These are phyloP conservation scores for Neurospora discreta DNA, from an alignment of 495 filamentous ascomycete genomes.

Conservation along the genomic window DNA sequence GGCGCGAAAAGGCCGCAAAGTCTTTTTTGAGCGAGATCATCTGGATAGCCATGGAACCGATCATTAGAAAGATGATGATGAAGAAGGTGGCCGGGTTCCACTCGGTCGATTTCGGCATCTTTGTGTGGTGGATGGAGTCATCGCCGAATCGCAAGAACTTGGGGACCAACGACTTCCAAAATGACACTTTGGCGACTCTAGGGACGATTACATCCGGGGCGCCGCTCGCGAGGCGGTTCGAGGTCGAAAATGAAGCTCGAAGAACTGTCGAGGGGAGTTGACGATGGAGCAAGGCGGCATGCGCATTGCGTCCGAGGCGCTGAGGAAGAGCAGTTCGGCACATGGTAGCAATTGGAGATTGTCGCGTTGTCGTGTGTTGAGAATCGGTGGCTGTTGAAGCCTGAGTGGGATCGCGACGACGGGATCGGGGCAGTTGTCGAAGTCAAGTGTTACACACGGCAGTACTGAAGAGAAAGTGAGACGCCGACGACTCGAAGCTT, in stretches of 20 bases:
- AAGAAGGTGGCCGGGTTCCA: constrained; percentile 94
- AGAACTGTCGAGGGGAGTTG: background rate
- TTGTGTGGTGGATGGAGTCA: constrained; percentile 1
- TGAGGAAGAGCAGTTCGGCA: background rate
- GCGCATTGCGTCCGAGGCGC: background rate
- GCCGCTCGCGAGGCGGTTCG: background rate
- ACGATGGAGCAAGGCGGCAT: background rate
- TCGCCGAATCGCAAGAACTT: constrained; percentile 28
- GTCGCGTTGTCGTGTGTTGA: background rate
- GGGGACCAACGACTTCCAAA: constrained; percentile 61
- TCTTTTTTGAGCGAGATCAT: constrained; percentile 73
- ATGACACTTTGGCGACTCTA: constrained; percentile 49
- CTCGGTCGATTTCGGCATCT: constrained; percentile 44
- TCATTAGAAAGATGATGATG: constrained; percentile 81
- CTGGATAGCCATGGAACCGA: constrained; percentile 89
- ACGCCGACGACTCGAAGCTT: background rate
- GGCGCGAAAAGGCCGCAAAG: constrained; percentile 56
- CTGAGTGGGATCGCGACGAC: background rate
- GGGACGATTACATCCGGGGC: constrained; percentile 24
- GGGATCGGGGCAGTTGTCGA: background rate
- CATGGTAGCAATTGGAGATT: background rate
- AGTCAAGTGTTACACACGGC: background rate
- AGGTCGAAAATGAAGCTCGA: background rate
- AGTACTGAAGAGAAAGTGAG: background rate
- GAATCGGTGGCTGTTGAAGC: background rate